Evolutionary conservation across 1,284 basidiomycete species (phyloP).

Genomic region (Ceraceosorus guamensis): DNA sequence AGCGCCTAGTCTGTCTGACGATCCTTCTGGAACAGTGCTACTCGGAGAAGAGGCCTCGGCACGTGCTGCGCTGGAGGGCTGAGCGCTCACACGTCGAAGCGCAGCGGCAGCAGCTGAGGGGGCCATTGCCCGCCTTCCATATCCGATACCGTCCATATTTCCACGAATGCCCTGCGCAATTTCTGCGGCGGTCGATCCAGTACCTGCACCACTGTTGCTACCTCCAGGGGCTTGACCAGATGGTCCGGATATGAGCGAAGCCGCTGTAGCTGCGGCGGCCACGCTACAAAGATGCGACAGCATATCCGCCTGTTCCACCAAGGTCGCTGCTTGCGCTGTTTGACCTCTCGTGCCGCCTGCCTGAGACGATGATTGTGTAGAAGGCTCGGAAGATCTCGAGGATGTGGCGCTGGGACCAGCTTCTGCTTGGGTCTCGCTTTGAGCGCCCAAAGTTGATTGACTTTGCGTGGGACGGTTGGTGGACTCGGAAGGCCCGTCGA

Average conservation of each 20-base stretch:
- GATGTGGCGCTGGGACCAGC: neutral
- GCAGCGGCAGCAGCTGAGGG: neutral
- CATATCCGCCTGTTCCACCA: constrained; percentile 46
- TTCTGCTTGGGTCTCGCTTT: neutral
- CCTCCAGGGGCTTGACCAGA: neutral
- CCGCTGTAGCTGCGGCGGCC: constrained; percentile 42
- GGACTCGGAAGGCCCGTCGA: too few species aligned
- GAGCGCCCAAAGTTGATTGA: too few species aligned
- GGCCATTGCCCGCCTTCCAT: neutral
- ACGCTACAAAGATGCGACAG: constrained; percentile 39
- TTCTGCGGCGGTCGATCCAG: neutral
- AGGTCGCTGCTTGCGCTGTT: constrained; percentile 28
- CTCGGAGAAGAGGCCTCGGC: neutral
- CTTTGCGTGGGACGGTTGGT: too few species aligned
- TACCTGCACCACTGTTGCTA: neutral
- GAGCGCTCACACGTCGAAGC: neutral
- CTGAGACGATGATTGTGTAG: neutral
- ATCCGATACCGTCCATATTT: neutral
- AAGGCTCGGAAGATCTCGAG: neutral
- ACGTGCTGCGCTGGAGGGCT: neutral
- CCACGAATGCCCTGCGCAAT: neutral
- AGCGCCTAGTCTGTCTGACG: neutral
- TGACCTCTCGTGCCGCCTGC: neutral
- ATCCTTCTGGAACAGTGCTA: neutral
- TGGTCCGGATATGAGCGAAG: constrained; percentile 26